Evolutionary conservation across 495 filamentous ascomycete genomes (phyloP), one percentile per base, ranked within the genome.

Genomic region (Aspergillus kassunensis): DNA sequence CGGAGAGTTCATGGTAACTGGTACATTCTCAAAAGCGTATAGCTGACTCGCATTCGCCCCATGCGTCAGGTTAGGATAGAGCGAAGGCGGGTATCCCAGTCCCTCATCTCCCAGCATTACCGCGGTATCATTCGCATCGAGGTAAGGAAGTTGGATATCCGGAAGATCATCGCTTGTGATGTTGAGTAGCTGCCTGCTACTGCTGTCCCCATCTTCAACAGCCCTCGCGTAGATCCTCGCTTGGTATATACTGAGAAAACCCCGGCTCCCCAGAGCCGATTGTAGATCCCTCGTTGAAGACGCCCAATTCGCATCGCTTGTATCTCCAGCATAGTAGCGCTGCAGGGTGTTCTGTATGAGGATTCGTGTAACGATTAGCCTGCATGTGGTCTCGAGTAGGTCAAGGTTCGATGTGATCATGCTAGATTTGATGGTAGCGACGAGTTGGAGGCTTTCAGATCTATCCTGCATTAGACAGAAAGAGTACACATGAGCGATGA

Each of bases 361-460:
- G 8, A 91, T 59, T 45, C 89, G 76, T 1, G 88, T 87, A 12
- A 83, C 67, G 42, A 88, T 83, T 49, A 82, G 80, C 35, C 76
- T 71, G 56, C 84, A 86, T 25, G 79, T 82, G 3, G 85, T 79
- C 67, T 90, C 82, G 52, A 91, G 80, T 34, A 92, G 75, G 29
- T 85, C 73, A 21, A 95, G 77, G 61, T 86, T 86, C 42, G 85
- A 83, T n/a, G 83, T 69, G 30, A 97, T 77, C 61, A 91, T 85
- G 18, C 86, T 81, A 21, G 90, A 84, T 66, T 95, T 96, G 62
- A 96, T n/a, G n/a, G 85, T 88, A 13, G 91, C 91, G 2, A 88
- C 88, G 43, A 96, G 78, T 23, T 85, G 69, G 25, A 95, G 80
- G 30, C 80, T 77, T 37, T 73, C 71, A 0, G 72, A 68, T 53